Conservation (phyloP, 179 eudicot species). For the Beta corolliflora region DNA sequence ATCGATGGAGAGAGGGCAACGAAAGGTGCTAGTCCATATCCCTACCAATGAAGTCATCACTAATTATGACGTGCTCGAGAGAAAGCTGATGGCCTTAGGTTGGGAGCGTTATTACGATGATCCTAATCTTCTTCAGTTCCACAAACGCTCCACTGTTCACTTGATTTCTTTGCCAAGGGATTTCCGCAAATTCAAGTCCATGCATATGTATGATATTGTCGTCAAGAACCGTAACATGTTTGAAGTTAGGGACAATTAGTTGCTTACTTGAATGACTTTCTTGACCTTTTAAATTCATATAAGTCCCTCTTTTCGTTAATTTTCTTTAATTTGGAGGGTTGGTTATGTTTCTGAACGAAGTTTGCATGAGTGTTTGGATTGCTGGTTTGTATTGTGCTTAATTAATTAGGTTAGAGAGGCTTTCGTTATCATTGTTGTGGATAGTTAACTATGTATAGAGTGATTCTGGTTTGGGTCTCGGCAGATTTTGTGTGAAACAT, state of each 20-base stretch:
- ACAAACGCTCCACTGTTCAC: constrained; percentile 41
- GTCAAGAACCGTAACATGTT: constrained; percentile 50
- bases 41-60: constrained; percentile 37
- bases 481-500: no score
- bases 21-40: constrained; percentile 37
- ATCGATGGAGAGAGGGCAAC: constrained; percentile 20
- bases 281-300: background rate
- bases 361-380: background rate
- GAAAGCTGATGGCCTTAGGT: constrained; percentile 34
- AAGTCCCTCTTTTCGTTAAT: background rate
- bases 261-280: background rate
- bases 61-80: constrained; percentile 28
- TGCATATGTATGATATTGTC: constrained; percentile 54
- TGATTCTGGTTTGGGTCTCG: no score
- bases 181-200: constrained; percentile 41
- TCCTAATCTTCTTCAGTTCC: constrained; percentile 37
- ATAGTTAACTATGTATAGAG: no score
- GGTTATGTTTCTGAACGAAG: background rate
- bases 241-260: constrained; percentile 42
- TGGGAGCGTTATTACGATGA: constrained; percentile 48
- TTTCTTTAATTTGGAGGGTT: background rate
- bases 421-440: no score
- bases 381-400: background rate
- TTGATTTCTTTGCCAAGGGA: constrained; percentile 49
- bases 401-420: background rate